Evolutionary conservation across 192 early-diverging fungal species (phyloP), one percentile per base, ranked within the genome.

Genomic region (Umbelopsis sp.): DNA sequence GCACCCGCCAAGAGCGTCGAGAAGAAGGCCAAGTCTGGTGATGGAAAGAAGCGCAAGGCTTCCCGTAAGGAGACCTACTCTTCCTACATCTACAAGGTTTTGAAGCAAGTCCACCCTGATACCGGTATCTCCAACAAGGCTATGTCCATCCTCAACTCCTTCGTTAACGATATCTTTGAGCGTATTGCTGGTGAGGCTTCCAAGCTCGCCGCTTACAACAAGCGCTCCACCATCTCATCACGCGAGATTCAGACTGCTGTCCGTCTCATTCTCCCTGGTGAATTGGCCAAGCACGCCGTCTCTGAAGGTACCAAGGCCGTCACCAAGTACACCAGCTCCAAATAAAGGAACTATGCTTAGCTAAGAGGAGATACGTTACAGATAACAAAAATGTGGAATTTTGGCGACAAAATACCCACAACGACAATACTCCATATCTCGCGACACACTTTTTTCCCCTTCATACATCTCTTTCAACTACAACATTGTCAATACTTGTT

Each of bases 291-390:
- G 87, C 95, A 97, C 87, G 95, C 95, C 76, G 95, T 97, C 75
- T 97, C 96, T 71, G 96, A 96, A 86, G 96, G 95, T 70, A 96
- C 95, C 88, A 97, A 97, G 90, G 96, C 96, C 68, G 94, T 96
- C 79, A 95, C 94, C 85, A 97, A 97, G 87, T 97, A 94, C 91
- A 93, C 94, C 74, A 91, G 90, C 36, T 89, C 90, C 75, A 93
- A 88, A 74, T 88, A 86, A 85, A 74, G 11, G 12, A 49, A 67
- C 31, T 32, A 8, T 53, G 52, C 20, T n/a, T 16, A 49, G 56
- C 56, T 62, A 26, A 32, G 56, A 29, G 17, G 56, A 62, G 26
- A 34, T 62, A 41, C 2, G 38, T 11, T 41, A 11, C 38, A 32
- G 56, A 34, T 20, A 29, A 26, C 56, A 62, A 32, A 62, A 62